These are phyloP conservation scores for Rubia peregrina DNA, from an alignment of 305 asterid species.

Conservation along the genomic window DNA sequence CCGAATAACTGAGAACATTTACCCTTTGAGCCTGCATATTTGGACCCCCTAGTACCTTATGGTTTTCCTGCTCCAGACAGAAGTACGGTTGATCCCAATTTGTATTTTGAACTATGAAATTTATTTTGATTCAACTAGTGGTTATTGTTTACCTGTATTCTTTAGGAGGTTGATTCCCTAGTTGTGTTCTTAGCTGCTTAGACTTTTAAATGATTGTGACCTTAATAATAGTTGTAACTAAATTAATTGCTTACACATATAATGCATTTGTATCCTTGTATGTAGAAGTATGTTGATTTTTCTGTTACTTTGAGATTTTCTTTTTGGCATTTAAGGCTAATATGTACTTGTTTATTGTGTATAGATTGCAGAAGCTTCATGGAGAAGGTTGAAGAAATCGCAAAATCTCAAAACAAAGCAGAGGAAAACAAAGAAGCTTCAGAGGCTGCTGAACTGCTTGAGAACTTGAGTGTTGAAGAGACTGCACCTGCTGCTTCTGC, in stretches of 20 bases:
- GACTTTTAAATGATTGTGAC: too few relatives aligned
- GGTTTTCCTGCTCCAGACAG: too few relatives aligned
- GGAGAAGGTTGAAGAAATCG: slow-evolving; percentile 39
- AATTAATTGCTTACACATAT: neutral
- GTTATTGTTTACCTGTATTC: neutral
- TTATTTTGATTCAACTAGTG: neutral
- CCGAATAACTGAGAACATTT: too few relatives aligned
- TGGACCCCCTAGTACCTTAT: too few relatives aligned
- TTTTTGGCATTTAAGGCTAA: neutral
- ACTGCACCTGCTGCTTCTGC: neutral
- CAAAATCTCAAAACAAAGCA: slow-evolving; percentile 34
- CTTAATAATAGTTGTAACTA: neutral
- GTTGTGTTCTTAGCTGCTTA: neutral
- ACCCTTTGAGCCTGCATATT: too few relatives aligned
- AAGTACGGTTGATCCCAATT: neutral
- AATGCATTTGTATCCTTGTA: neutral
- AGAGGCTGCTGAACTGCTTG: slow-evolving; percentile 39
- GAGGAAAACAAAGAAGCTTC: slow-evolving; percentile 38
- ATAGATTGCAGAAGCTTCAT: slow-evolving; percentile 45
- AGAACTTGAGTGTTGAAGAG: slow-evolving; percentile 42
- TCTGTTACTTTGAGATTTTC: neutral
- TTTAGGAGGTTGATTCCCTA: neutral
- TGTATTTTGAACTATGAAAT: neutral
- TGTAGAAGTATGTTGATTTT: neutral
- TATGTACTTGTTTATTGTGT: neutral